Evolutionary conservation across 2,329 filamentous ascomycete species (phyloP).

Genomic region (Fusarium cyanostomum): DNA sequence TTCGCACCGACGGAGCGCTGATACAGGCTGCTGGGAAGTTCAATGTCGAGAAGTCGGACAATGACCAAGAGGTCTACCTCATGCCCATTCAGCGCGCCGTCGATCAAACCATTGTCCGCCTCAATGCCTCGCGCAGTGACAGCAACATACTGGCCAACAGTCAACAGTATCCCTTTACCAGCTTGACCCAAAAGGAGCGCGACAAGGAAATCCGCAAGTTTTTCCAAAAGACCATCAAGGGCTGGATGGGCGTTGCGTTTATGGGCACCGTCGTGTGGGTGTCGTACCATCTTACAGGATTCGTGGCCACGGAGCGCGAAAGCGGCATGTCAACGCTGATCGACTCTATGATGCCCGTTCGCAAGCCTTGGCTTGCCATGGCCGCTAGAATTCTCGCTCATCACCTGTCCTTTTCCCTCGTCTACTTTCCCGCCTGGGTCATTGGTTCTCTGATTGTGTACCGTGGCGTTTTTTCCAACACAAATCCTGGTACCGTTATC

Average conservation of each 20-base stretch:
- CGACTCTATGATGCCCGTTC: slow-evolving; percentile 89
- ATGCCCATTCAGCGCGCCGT: slow-evolving; percentile 83
- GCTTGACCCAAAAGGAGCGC: slow-evolving; percentile 73
- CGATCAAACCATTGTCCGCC: slow-evolving; percentile 73
- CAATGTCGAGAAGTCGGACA: slow-evolving; percentile 69
- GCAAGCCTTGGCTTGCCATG: slow-evolving; percentile 78
- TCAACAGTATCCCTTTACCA: slow-evolving; percentile 81
- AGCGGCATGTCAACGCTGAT: slow-evolving; percentile 87
- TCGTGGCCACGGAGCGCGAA: slow-evolving; percentile 87
- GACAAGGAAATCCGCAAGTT: slow-evolving; percentile 69
- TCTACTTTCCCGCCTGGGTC: slow-evolving; percentile 87
- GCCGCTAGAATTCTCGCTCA: slow-evolving; percentile 80
- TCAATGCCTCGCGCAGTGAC: slow-evolving; percentile 56
- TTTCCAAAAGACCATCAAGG: slow-evolving; percentile 78
- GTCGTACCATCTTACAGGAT: slow-evolving; percentile 86
- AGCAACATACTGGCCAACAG: slow-evolving; percentile 49
- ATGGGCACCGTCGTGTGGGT: slow-evolving; percentile 83
- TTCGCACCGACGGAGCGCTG: slow-evolving; percentile 78
- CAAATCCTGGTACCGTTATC: slow-evolving; percentile 71
- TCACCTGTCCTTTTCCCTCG: slow-evolving; percentile 79
- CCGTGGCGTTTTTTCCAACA: slow-evolving; percentile 71
- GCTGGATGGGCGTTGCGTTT: slow-evolving; percentile 81
- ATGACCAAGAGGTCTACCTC: slow-evolving; percentile 80
- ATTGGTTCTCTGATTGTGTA: slow-evolving; percentile 74
- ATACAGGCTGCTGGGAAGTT: slow-evolving; percentile 65